phyloP scores from a whole-genome alignment of 352 stramenopile genomes.

The Pythium rhizo-oryzae region DNA sequence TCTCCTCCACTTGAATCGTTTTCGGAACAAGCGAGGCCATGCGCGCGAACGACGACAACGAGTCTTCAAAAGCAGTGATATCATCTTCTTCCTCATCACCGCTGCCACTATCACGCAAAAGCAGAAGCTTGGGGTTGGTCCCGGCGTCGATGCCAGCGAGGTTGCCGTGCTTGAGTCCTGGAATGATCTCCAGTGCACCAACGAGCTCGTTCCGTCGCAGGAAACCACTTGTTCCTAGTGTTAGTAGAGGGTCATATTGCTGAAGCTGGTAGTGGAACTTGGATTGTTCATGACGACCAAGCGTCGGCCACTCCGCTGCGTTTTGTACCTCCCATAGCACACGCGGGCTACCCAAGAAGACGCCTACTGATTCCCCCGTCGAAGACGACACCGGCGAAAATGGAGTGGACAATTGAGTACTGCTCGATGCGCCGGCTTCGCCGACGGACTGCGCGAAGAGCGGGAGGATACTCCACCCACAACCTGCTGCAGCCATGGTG shows the following conservation, averaged over 20 bases:
- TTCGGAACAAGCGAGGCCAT: conserved; percentile 68
- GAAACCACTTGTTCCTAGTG: conserved; percentile 48
- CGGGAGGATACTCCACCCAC: conserved; percentile 92
- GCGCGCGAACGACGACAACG: conserved; percentile 56
- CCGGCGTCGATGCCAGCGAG: conserved; percentile 69
- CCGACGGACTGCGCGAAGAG: conserved; percentile 64
- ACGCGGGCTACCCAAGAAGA: conserved; percentile 77
- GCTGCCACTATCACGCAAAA: conserved; percentile 26
- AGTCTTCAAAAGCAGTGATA: conserved; percentile 49
- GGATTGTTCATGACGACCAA: conserved; percentile 56
- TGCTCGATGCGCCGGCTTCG: conserved; percentile 6
- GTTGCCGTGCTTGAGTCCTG: conserved; percentile 73
- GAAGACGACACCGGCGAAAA: conserved; percentile 31
- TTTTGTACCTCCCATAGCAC: conserved; percentile 64
- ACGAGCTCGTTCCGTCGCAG: conserved; percentile 90
- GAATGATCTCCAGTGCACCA: conserved; percentile 69
- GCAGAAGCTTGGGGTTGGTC: conserved; percentile 61
- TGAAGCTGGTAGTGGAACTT: conserved; percentile 74
- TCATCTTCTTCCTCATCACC: conserved; percentile 36
- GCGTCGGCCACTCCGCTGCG: conserved; percentile 50
- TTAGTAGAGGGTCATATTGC: conserved; percentile 60
- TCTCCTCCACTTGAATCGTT: conserved; percentile 54
- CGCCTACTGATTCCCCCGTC: conserved; percentile 58
- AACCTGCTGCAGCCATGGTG: conserved; percentile 74
- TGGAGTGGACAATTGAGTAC: conserved; percentile 23